Evolutionary conservation across 345 rosid genomes (phyloP).

Genomic region (Eutrema yunnanense): DNA sequence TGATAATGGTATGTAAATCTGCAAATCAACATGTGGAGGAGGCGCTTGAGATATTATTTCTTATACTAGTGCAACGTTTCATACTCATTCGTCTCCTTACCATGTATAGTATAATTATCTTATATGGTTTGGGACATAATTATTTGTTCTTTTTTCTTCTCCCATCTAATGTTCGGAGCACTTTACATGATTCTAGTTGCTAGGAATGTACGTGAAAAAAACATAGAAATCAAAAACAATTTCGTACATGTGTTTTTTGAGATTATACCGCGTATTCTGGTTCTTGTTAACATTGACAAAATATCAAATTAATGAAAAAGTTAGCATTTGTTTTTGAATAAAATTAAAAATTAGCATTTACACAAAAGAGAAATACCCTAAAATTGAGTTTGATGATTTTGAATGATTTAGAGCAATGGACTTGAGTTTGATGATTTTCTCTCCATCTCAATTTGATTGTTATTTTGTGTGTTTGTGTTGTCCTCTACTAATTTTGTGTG

Average conservation of each 20-base stretch:
- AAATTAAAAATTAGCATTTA: too few relatives aligned
- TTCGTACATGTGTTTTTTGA: too few relatives aligned
- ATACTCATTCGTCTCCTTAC: conserved; percentile 10
- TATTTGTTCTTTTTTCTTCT: conserved; percentile 5
- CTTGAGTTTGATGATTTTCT: too few relatives aligned
- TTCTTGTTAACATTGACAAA: neutral
- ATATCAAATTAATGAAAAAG: neutral
- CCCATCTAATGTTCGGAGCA: neutral
- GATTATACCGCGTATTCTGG: too few relatives aligned
- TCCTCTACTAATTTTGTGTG: too few relatives aligned
- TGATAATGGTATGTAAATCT: neutral
- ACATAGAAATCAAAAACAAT: too few relatives aligned
- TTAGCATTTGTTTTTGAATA: neutral
- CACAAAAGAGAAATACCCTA: too few relatives aligned
- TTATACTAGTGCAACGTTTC: conserved; percentile 10
- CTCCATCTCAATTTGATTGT: too few relatives aligned
- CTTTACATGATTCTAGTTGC: neutral
- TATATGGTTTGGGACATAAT: conserved; percentile 21
- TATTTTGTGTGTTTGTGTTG: too few relatives aligned
- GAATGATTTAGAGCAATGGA: too few relatives aligned
- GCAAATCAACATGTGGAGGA: conserved; percentile 15
- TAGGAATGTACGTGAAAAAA: neutral
- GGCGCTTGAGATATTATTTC: conserved; percentile 10
- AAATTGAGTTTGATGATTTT: too few relatives aligned
- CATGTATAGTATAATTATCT: conserved; percentile 1